Evolutionary conservation across 805 yeast genomes (phyloP).

Genomic region (Grigorovia yakushimaensis): DNA sequence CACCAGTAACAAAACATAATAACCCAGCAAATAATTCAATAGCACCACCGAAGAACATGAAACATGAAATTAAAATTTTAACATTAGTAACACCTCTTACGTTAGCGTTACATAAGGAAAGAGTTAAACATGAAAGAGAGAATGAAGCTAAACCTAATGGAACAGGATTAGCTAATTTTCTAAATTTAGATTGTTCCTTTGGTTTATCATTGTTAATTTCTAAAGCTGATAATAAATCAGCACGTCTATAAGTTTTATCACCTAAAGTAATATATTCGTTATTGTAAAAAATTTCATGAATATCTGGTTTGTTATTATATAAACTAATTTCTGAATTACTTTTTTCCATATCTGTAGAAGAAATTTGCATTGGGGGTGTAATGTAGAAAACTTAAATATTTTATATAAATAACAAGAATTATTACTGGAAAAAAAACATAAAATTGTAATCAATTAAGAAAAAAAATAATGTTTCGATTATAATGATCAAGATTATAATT

Average conservation of each 20-base stretch:
- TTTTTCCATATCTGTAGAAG: constrained; percentile 3
- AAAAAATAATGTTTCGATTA: not conserved
- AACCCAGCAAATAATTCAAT: constrained; percentile 65
- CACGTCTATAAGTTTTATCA: constrained; percentile 35
- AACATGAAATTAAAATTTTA: constrained; percentile 54
- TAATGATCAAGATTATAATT: not conserved
- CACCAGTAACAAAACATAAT: constrained; percentile 67
- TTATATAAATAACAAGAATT: not conserved
- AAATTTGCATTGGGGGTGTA: not conserved
- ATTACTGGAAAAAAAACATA: not conserved
- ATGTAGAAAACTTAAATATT: not conserved
- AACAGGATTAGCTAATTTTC: constrained; percentile 62
- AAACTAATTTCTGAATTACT: not conserved
- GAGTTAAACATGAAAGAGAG: constrained; percentile 46
- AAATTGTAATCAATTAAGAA: not conserved
- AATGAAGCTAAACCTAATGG: constrained; percentile 67
- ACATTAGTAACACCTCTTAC: constrained; percentile 59
- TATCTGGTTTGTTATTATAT: not conserved
- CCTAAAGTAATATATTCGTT: constrained; percentile 34
- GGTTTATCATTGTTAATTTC: constrained; percentile 1
- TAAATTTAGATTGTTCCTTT: constrained; percentile 12
- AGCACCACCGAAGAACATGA: constrained; percentile 64
- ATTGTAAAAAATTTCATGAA: constrained; percentile 18
- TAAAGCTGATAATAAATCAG: constrained; percentile 43
- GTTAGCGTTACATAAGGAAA: constrained; percentile 51